phyloP scores from a whole-genome alignment of 1,139 yeast genomes.

The Saccharomyces hybrid region DNA sequence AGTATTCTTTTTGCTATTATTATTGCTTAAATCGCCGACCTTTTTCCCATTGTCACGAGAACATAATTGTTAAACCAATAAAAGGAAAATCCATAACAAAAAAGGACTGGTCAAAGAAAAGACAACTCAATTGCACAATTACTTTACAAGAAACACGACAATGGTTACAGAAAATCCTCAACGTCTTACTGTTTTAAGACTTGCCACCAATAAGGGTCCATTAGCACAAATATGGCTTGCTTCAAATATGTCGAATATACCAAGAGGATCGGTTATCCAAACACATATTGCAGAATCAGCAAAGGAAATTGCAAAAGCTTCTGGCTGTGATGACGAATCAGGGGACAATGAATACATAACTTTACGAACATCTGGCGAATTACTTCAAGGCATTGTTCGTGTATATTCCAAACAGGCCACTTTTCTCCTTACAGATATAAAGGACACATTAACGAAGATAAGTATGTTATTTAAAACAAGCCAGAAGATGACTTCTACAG shows the following conservation, averaged over 20 bases:
- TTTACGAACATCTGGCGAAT: conserved; percentile 77
- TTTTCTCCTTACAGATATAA: conserved; percentile 76
- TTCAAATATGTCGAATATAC: conserved; percentile 71
- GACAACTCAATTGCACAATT: neutral
- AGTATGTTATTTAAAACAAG: conserved; percentile 61
- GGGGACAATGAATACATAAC: conserved; percentile 47
- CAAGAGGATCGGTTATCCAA: conserved; percentile 66
- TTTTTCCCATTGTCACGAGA: no score
- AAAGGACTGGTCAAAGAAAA: neutral
- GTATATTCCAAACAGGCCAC: conserved; percentile 84
- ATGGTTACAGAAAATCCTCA: neutral
- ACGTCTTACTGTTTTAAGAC: conserved; percentile 13
- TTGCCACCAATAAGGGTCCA: conserved; percentile 60
- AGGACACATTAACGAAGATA: conserved; percentile 65
- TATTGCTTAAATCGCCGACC: neutral
- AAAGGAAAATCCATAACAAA: neutral
- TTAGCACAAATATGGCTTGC: conserved; percentile 92
- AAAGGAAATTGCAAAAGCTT: conserved; percentile 40
- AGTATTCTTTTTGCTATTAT: neutral
- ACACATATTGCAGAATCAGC: conserved; percentile 69
- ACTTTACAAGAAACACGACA: neutral
- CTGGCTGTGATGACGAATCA: conserved; percentile 23
- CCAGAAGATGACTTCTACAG: conserved; percentile 29
- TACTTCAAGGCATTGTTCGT: conserved; percentile 79
- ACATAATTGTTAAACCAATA: neutral